phyloP scores from a whole-genome alignment of 2,329 filamentous ascomycete genomes.

The Aureobasidium sp. region DNA sequence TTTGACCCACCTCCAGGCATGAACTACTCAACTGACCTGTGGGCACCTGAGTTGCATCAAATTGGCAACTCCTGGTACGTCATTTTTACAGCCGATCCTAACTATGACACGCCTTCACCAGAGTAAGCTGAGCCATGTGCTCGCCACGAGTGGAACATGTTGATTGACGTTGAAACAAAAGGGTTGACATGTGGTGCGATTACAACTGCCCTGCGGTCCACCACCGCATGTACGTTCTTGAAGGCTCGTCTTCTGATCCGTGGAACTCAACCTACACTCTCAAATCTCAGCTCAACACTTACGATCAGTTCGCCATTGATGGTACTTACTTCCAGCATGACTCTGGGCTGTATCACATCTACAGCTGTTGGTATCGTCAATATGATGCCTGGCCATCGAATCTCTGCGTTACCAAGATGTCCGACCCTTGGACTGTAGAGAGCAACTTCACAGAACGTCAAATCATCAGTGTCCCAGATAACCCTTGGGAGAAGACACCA shows the following conservation, averaged over 20 bases:
- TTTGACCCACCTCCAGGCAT: slow-evolving; percentile 35
- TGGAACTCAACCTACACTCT: slow-evolving; percentile 39
- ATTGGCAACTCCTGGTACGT: slow-evolving; percentile 42
- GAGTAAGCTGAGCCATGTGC: too few relatives aligned
- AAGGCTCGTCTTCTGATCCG: slow-evolving; percentile 35
- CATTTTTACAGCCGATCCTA: slow-evolving; percentile 46
- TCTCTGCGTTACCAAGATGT: slow-evolving; percentile 44
- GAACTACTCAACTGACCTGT: slow-evolving; percentile 41
- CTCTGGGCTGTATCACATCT: slow-evolving; percentile 34
- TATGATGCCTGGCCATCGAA: slow-evolving; percentile 45
- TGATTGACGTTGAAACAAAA: too few relatives aligned
- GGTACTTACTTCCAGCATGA: slow-evolving; percentile 44
- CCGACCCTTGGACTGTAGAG: slow-evolving; percentile 40
- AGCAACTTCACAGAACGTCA: slow-evolving; percentile 39
- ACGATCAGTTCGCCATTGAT: slow-evolving; percentile 47
- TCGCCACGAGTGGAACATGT: too few relatives aligned
- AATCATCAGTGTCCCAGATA: slow-evolving; percentile 39
- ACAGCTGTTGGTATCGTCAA: slow-evolving; percentile 35
- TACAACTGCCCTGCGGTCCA: slow-evolving; percentile 43
- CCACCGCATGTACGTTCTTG: slow-evolving; percentile 45
- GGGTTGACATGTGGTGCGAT: slow-evolving; percentile 40
- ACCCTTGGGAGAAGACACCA: slow-evolving; percentile 46
- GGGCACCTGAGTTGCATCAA: slow-evolving; percentile 45
- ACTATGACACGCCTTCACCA: slow-evolving; percentile 37
- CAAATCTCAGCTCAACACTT: slow-evolving; percentile 42